These are phyloP conservation scores for Collariella sp. DNA, from an alignment of 495 filamentous ascomycete genomes.

Conservation along the genomic window DNA sequence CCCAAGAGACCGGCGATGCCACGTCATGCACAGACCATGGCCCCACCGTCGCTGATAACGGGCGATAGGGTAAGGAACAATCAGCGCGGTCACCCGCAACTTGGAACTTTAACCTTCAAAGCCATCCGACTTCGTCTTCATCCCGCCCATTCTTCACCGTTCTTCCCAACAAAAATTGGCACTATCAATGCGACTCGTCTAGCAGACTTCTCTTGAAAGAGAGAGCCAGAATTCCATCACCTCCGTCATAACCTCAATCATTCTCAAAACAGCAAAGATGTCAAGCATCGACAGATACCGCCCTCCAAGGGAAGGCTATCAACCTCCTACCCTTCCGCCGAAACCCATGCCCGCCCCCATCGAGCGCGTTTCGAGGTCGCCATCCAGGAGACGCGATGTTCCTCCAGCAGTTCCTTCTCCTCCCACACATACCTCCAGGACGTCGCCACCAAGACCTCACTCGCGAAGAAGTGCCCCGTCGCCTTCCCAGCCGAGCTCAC, in stretches of 20 bases:
- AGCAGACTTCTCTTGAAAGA: neutral
- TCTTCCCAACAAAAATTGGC: neutral
- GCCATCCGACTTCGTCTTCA: neutral
- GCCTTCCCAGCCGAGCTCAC: conserved; percentile 29
- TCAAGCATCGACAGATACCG: conserved; percentile 46
- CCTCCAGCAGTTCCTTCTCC: conserved; percentile 48
- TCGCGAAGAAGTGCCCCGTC: conserved; percentile 35
- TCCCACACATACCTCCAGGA: conserved; percentile 39
- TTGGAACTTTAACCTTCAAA: neutral
- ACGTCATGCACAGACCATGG: conserved; percentile 5
- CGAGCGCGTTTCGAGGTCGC: conserved; percentile 36
- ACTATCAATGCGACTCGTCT: neutral
- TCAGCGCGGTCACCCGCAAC: neutral
- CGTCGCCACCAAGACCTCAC: conserved; percentile 42
- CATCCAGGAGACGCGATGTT: conserved; percentile 39
- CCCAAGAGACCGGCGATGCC: neutral
- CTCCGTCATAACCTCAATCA: neutral
- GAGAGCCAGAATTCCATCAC: neutral
- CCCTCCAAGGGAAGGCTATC: conserved; percentile 39
- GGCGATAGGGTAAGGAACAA: conserved; percentile 7
- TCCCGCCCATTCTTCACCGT: neutral
- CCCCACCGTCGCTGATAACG: conserved; percentile 9
- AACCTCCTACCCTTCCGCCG: conserved; percentile 31
- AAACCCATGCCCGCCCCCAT: conserved; percentile 32
- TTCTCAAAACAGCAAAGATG: conserved; percentile 4